Evolutionary conservation across 495 filamentous ascomycete species (phyloP).

Genomic region (Aeminium ludgeri): DNA sequence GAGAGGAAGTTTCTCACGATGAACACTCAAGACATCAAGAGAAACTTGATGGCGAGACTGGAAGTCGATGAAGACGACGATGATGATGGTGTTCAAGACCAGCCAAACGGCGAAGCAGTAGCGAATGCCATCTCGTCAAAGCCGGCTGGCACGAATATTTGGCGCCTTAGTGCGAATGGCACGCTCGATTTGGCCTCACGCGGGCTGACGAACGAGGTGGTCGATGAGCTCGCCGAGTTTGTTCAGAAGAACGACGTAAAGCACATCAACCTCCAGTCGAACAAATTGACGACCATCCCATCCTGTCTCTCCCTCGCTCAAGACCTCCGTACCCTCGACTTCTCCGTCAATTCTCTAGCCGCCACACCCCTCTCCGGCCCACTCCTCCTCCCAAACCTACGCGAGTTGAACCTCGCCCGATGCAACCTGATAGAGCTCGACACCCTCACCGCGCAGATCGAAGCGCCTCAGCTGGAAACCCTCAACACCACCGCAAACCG

Average conservation of each 20-base stretch:
- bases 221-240: conserved; percentile 31
- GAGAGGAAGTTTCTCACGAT: conserved; percentile 73
- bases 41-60: conserved; percentile 50
- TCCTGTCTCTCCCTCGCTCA: conserved; percentile 42
- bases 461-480: conserved; percentile 52
- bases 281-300: conserved; percentile 55
- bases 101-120: background rate
- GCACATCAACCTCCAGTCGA: conserved; percentile 55
- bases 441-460: conserved; percentile 43
- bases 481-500: conserved; percentile 70
- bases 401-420: conserved; percentile 52
- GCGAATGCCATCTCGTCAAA: background rate
- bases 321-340: conserved; percentile 54
- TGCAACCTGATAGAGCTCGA: conserved; percentile 51
- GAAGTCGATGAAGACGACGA: conserved; percentile 30
- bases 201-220: conserved; percentile 30
- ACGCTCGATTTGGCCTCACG: conserved; percentile 28
- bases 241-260: conserved; percentile 29
- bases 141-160: background rate
- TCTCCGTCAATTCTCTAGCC: conserved; percentile 64
- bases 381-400: conserved; percentile 54
- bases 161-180: conserved; percentile 18
- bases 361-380: conserved; percentile 38
- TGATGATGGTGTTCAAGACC: conserved; percentile 4
- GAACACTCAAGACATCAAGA: conserved; percentile 66